Evolutionary conservation across 2,329 filamentous ascomycete species (phyloP).

Genomic region (Beauveria scarabaeidicola): DNA sequence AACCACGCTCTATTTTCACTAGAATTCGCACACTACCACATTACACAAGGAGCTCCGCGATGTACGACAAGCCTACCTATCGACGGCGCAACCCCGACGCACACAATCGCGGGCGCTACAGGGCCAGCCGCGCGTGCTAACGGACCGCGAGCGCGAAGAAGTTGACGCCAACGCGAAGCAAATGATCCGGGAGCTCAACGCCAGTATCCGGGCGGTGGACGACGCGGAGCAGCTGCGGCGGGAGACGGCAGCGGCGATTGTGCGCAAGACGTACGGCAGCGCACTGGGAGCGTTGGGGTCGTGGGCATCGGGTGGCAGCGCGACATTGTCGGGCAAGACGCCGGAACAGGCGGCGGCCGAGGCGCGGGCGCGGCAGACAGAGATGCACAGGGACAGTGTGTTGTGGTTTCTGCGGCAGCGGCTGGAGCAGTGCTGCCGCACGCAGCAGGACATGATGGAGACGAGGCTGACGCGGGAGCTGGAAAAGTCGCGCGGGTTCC

Average conservation of each 20-base stretch:
- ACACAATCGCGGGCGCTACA: slow-evolving; percentile 39
- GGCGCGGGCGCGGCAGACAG: slow-evolving; percentile 55
- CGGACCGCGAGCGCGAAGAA: slow-evolving; percentile 72
- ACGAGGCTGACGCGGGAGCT: slow-evolving; percentile 73
- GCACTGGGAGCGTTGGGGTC: slow-evolving; percentile 55
- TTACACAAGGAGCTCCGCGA: slow-evolving; percentile 72
- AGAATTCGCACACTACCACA: slow-evolving; percentile 80
- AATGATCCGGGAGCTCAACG: slow-evolving; percentile 76
- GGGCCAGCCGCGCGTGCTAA: slow-evolving; percentile 50
- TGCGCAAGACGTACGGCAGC: slow-evolving; percentile 59
- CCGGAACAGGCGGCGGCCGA: slow-evolving; percentile 67
- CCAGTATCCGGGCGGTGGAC: slow-evolving; percentile 68
- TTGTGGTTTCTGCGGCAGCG: slow-evolving; percentile 72
- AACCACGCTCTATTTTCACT: slow-evolving; percentile 5
- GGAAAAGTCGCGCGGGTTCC: slow-evolving; percentile 79
- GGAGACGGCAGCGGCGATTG: slow-evolving; percentile 61
- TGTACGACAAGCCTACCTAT: slow-evolving; percentile 86
- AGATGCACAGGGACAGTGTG: slow-evolving; percentile 69
- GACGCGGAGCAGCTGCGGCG: slow-evolving; percentile 76
- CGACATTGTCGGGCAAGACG: slow-evolving; percentile 33
- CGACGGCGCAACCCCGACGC: slow-evolving; percentile 59
- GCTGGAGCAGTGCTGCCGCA: slow-evolving; percentile 66
- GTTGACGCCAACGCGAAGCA: slow-evolving; percentile 83
- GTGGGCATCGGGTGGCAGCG: slow-evolving; percentile 56
- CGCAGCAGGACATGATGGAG: slow-evolving; percentile 90